Conservation (phyloP, 352 stramenopile species). For the Phytophthora cactorum region DNA sequence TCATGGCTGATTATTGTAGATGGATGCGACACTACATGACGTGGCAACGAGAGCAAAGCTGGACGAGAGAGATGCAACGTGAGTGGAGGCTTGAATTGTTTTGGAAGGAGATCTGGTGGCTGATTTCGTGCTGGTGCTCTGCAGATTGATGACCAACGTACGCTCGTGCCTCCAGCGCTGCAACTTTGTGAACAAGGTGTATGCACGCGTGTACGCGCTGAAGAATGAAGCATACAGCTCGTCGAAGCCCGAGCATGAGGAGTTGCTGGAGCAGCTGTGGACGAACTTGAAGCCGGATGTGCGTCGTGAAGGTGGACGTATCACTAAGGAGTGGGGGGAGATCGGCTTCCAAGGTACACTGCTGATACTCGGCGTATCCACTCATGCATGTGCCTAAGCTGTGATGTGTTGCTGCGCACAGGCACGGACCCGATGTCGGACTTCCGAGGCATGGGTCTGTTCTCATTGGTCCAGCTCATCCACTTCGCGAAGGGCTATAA, state of each 20-base stretch:
- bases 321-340: slow-evolving; percentile 89
- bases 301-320: slow-evolving; percentile 72
- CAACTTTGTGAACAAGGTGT: slow-evolving; percentile 84
- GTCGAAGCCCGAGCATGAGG: slow-evolving; percentile 70
- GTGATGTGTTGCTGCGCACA: slow-evolving; percentile 19
- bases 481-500: slow-evolving; percentile 81
- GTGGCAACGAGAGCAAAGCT: slow-evolving; percentile 62
- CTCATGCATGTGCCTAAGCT: background rate
- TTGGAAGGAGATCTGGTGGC: background rate
- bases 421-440: slow-evolving; percentile 87
- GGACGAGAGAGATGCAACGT: slow-evolving; percentile 55
- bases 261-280: slow-evolving; percentile 86
- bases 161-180: slow-evolving; percentile 69
- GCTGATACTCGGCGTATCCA: background rate
- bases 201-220: slow-evolving; percentile 48
- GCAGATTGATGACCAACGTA: slow-evolving; percentile 72
- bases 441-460: slow-evolving; percentile 83
- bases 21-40: slow-evolving; percentile 60
- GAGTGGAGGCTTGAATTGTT: slow-evolving; percentile 9
- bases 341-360: slow-evolving; percentile 85
- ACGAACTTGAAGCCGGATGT: slow-evolving; percentile 79
- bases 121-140: slow-evolving; percentile 3
- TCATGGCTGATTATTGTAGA: slow-evolving; percentile 31
- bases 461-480: slow-evolving; percentile 78
- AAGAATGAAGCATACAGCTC: slow-evolving; percentile 80